Evolutionary conservation across 1,284 basidiomycete genomes (phyloP), one percentile per base, ranked within the genome.

Genomic region (Austroboletus niveus): DNA sequence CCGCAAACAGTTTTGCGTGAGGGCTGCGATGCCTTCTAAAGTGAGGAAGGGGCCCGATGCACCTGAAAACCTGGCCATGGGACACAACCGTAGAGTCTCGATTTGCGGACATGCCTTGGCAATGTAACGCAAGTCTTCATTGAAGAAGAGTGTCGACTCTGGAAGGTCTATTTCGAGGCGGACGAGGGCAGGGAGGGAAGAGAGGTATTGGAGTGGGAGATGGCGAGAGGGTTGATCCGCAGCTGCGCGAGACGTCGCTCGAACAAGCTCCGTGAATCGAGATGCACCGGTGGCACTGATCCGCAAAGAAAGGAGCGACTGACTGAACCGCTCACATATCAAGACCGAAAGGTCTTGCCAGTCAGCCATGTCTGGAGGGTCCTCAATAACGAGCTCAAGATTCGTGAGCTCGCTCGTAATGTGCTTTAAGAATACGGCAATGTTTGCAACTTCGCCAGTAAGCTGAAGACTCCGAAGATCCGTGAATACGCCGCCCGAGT

Each of bases 81-180:
- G 81, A 62, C 84, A 88, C 12, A 89, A 71, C 39, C 79, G 78
- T 39, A 87, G 66, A 22, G 79, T 72, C 68, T 89, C 85, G 52
- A 89, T 71, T 55, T 76, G 80, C 0, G 87, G 86, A 55, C 82
- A 86, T 35, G 80, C 77, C 34, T 72, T 72, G 17, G 84, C 80
- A 9, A 89, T 60, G 56, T 74, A 74, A 45, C 72, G 70, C 53
- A 89, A 64, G 64, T 89, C 87, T 48, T 71, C 66, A 36, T 82
- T 75, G 46, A 75, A 71, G 69, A 89, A 83, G 53, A 86, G 70
- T 45, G 81, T 74, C 7, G 85, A 87, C 63, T 88, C 84, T 15
- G 87, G 85, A 47, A 89, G 81, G 63, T 89, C 87, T 54, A 89
- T 77, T 48, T 88, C 86, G 41, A 89, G 72, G 22, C 81, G 78